Base-by-base conservation (phyloP, 1,284 basidiomycete genomes). In the Tilletia walkeri region DNA sequence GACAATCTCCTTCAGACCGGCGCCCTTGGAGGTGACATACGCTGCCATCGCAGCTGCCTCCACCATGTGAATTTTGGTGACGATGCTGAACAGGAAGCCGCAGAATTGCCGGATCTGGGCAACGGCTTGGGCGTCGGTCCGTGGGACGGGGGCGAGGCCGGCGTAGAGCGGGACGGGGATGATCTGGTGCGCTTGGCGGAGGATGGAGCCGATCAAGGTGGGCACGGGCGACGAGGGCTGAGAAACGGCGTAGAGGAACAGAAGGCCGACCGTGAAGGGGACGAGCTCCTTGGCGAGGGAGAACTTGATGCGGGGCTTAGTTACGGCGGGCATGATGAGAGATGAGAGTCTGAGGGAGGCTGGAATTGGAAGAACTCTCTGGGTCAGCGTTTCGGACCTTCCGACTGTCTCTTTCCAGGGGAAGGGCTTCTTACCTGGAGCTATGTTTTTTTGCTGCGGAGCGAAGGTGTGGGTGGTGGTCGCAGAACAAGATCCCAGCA, bases 21-120 rank as follows among this genome's bases (percentile, higher is more conserved):
- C 59, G 18, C 59, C 59, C 59, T 63, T 63, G 59, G 59, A 63
- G 7, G 59, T 38, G 12, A 39, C 59, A 39, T 39, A 63, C 12
- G 59, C 59, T 7, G 34, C 59, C 59, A 63, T 36, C 36, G 7
- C 12, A 6, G 20, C 34, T 18, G 59, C 59, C 59, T 63, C 59
- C 36, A 63, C 34, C 14, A 16, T 4, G 34, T 63, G 59, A 16
- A 63, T 14, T 2, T 34, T 34, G 30, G 18, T 16, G n/a, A 63
- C 36, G 12, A 63, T 3, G 30, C 36, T 36, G 34, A 63, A 4
- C 7, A 39, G 3, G 59, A n/a, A 39, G 36, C 34, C 59, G 12
- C 36, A 24, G 59, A 24, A 24, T 5, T n/a, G 36, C 34, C 36
- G 30, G 59, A 63, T 63, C 34, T 63, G 59, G 16, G 59, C 3